Base-by-base conservation (phyloP, 345 rosid species). In the Alliaria petiolata region DNA sequence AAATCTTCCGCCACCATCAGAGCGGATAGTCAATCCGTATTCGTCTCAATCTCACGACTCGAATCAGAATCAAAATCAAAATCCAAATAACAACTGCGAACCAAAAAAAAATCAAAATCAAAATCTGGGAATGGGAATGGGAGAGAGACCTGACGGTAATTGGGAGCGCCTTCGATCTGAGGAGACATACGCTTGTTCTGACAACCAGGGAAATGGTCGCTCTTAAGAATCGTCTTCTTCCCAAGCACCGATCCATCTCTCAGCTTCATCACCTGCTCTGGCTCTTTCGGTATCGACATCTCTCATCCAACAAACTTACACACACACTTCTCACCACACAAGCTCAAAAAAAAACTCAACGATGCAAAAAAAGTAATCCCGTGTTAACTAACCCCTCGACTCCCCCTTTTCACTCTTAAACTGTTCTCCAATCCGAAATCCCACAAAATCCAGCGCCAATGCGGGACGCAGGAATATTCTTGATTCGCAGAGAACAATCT, bases 191-290 rank as follows among this genome's bases (percentile, higher is more conserved):
- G 97, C 69, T 89, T 93, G 65, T 93, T 93, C 47, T 91, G 98
- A 69, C 98, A 93, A 16, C 98, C 97, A 14, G 98, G 98, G 73
- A 93, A 93, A 72, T 93, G 98, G 82, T 93, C 98, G 76, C 96
- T 87, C 83, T 93, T 93, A 44, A 93, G 92, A 75, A 91, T 91
- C 75, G 98, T 93, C 81, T 86, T 88, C 87, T 87, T 93, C n/a
- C 97, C 98, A 28, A 93, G 79, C 34, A 93, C 98, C 35, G 98
- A 93, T 78, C 97, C 98, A 58, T 85, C 98, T 81, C 98, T 83
- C 62, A 81, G 74, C 84, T 85, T 93, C 96, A 93, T 87, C 61
- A 93, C 97, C 85, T 80, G 86, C 83, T 87, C 97, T 22, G 89
- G 85, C 80, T 89, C 98, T 67, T 91, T 93, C 22, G 88, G 86